phyloP scores from a whole-genome alignment of 352 stramenopile genomes.

The Phytopythium aichiense region DNA sequence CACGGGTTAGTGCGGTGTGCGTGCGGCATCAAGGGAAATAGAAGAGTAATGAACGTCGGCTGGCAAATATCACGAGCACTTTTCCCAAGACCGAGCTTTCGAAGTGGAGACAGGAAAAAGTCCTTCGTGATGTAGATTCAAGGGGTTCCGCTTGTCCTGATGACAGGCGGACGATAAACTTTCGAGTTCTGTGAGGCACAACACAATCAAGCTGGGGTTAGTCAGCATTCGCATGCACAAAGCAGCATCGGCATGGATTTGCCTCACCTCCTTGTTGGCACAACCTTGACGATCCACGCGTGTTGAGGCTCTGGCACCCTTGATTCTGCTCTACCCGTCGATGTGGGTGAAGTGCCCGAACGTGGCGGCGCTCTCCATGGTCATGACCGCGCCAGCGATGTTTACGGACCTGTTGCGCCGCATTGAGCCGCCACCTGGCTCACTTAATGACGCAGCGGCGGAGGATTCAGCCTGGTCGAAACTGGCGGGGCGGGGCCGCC shows the following conservation, averaged over 20 bases:
- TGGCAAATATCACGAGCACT: neutral
- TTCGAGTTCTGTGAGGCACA: neutral
- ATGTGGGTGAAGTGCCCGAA: slow-evolving; percentile 5
- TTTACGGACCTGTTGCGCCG: slow-evolving; percentile 76
- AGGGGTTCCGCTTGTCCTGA: neutral
- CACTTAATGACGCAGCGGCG: neutral
- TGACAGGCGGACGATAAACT: neutral
- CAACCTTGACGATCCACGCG: neutral
- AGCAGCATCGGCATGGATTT: neutral
- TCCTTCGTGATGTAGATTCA: neutral
- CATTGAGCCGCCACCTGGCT: slow-evolving; percentile 25
- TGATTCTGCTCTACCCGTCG: neutral
- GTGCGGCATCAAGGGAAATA: slow-evolving; percentile 4
- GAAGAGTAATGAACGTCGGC: neutral
- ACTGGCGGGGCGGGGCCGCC: slow-evolving; percentile 17
- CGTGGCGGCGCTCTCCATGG: slow-evolving; percentile 45
- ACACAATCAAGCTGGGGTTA: neutral
- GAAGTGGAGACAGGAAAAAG: neutral
- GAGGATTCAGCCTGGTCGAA: slow-evolving; percentile 18
- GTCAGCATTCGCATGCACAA: too few species aligned
- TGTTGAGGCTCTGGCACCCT: neutral
- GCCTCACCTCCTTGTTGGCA: neutral
- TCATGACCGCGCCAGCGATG: slow-evolving; percentile 80
- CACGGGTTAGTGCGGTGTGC: neutral
- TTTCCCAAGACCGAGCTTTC: neutral